Conservation (phyloP, 2,329 filamentous ascomycete species). For the Aureobasidium sp. region DNA sequence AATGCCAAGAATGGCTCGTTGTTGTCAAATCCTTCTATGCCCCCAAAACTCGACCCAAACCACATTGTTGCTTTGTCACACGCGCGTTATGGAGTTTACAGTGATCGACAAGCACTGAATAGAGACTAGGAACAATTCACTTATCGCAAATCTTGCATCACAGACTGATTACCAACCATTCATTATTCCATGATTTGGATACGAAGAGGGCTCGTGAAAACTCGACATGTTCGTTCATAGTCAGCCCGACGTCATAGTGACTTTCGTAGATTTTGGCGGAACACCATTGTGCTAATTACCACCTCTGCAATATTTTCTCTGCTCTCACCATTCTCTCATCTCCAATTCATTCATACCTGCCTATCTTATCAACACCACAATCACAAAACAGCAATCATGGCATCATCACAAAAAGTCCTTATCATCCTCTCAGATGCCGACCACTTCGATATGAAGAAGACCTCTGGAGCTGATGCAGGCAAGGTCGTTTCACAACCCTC, state of each 20-base stretch:
- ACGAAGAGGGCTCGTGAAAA: neutral
- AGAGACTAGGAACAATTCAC: neutral
- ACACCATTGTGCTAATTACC: slow-evolving; percentile 1
- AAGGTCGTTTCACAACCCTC: slow-evolving; percentile 27
- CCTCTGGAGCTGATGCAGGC: slow-evolving; percentile 20
- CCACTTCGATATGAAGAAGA: slow-evolving; percentile 33
- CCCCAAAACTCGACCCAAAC: too few relatives aligned
- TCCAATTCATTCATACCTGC: neutral
- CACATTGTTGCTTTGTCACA: too few relatives aligned
- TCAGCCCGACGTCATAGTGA: slow-evolving; percentile 7
- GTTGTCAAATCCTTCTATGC: too few relatives aligned
- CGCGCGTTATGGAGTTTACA: too few relatives aligned
- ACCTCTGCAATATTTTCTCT: neutral
- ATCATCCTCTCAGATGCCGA: slow-evolving; percentile 40
- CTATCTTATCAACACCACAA: neutral
- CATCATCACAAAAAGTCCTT: slow-evolving; percentile 35
- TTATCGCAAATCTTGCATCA: neutral
- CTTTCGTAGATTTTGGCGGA: neutral
- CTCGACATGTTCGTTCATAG: neutral
- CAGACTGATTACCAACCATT: neutral
- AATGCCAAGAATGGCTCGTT: too few relatives aligned
- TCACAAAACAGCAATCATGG: neutral
- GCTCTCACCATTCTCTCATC: too few relatives aligned
- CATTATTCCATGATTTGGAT: neutral
- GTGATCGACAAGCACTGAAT: too few relatives aligned